Evolutionary conservation across 495 filamentous ascomycete genomes (phyloP).

Genomic region (Bathelium albidoporum): DNA sequence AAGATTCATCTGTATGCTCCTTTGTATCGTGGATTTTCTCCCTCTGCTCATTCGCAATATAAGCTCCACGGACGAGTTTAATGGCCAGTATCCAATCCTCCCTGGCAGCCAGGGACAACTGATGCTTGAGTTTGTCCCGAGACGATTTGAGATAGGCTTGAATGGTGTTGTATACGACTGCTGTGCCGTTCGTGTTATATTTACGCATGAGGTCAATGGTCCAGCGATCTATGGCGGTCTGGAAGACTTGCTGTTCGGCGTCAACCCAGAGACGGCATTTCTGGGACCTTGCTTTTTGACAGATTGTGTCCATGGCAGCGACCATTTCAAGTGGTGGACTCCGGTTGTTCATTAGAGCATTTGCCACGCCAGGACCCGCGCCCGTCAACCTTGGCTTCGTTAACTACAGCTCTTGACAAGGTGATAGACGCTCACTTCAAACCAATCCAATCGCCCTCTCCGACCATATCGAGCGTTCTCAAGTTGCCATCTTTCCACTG

Average conservation of each 20-base stretch:
- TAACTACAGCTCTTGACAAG: not conserved
- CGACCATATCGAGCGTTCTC: constrained; percentile 1
- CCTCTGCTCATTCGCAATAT: constrained; percentile 32
- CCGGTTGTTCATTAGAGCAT: constrained; percentile 24
- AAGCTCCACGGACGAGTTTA: constrained; percentile 36
- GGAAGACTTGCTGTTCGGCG: constrained; percentile 33
- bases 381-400: constrained; percentile 25
- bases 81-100: constrained; percentile 31
- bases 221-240: constrained; percentile 31
- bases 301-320: constrained; percentile 34
- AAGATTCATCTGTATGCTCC: constrained; percentile 33
- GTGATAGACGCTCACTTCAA: constrained; percentile 1
- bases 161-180: constrained; percentile 35
- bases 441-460: constrained; percentile 6
- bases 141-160: constrained; percentile 35
- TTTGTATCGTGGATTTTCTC: constrained; percentile 37
- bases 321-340: constrained; percentile 24
- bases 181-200: constrained; percentile 24
- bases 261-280: constrained; percentile 34
- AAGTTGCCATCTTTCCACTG: constrained; percentile 7
- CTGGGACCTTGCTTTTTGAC: constrained; percentile 23
- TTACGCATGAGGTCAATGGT: constrained; percentile 35
- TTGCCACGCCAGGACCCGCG: constrained; percentile 26
- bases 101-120: constrained; percentile 25
- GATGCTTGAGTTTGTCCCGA: constrained; percentile 27